Evolutionary conservation across 495 filamentous ascomycete genomes (phyloP), one percentile per base, ranked within the genome.

Genomic region (Terfezia boudieri): DNA sequence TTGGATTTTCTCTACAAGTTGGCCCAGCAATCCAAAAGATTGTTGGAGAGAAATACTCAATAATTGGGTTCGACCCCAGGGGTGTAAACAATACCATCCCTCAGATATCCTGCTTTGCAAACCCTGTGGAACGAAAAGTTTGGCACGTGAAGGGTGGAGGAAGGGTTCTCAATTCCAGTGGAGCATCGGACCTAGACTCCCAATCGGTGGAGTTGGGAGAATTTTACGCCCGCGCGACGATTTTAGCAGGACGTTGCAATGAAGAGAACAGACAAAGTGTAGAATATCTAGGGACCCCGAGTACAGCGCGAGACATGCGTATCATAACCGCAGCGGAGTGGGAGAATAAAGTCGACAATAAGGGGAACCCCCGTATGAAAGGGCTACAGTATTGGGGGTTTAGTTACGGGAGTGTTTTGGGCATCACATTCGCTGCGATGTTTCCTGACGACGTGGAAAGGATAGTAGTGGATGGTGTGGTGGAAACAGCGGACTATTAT

Each of bases 61-160:
- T 78, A 36, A 62, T 78, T 32, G 71, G 74, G 12, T 77, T 73
- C 64, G 76, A 79, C 55, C 76, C 75, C 4, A 68, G 76, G 3
- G 76, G 75, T 8, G 67, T 78, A 48, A 73, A 75, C 43, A 62
- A 67, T 4, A 73, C 75, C 1, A 70, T 66, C 1, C 76, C 76
- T 0, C 56, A 67, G 23, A 60, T 71, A 36, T 61, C 69, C 11
- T 79, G 76, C 62, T 76, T 74, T 53, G 68, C 70, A 7, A 62
- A 56, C 23, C 51, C 58, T 1, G 51, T 55, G n/a, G 36, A 49
- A 16, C 49, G 59, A 16, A 37, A 23, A 22, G 36, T 59, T 36
- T 59, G 55, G 53, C n/a, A 10, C 5, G 11, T 49, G n/a, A 54
- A 53, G 35, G 48, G 49, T 9, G 53, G 51, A 4, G 60, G 51